Percentiles rank a stretch among this genome's conserved stretches.
Evolutionary conservation across 148 eudicot species (phyloP).

Genomic region (Rhododendron mucronatum): DNA sequence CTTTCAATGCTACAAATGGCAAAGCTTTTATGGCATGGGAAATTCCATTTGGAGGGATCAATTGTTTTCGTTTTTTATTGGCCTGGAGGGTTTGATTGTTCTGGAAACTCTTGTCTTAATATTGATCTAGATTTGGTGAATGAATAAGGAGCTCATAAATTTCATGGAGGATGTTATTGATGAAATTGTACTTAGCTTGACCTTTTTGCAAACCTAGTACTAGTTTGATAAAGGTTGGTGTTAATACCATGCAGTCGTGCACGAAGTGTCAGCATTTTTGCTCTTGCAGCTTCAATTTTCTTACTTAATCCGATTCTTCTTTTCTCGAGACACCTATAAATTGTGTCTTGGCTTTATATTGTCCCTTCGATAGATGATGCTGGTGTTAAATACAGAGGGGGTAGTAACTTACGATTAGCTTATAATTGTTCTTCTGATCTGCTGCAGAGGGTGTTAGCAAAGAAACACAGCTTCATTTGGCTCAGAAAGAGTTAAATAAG

Average conservation of each 20-base stretch:
- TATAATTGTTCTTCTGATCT: slow-evolving; percentile 4
- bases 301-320: neutral
- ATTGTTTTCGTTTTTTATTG: neutral
- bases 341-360: neutral
- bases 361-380: neutral
- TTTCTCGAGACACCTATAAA: neutral
- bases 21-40: neutral
- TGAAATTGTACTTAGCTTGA: neutral
- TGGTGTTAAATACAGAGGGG: neutral
- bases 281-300: neutral
- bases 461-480: slow-evolving; percentile 68
- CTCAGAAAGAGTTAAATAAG: slow-evolving; percentile 77
- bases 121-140: neutral
- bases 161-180: neutral
- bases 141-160: neutral
- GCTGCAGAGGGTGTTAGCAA: slow-evolving; percentile 70
- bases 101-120: neutral
- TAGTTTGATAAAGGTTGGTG: neutral
- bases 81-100: neutral
- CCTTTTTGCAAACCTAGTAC: neutral
- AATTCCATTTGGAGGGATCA: neutral
- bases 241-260: neutral
- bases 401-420: neutral
- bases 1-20: neutral
- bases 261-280: neutral